These are phyloP conservation scores for Rhazya stricta DNA, from an alignment of 257 asterid genomes.

Conservation along the genomic window DNA sequence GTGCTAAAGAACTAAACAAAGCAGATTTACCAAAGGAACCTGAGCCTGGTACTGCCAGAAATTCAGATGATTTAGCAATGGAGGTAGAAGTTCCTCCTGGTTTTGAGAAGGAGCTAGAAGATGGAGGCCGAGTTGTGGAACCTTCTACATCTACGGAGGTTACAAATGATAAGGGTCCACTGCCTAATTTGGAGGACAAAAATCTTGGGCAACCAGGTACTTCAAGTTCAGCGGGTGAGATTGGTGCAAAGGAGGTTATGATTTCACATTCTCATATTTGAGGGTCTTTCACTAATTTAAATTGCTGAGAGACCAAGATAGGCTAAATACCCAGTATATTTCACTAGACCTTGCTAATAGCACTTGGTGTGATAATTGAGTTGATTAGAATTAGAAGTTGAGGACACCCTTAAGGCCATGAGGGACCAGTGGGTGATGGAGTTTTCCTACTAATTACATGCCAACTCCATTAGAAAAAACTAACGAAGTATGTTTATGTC, in stretches of 20 bases:
- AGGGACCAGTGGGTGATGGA: neutral
- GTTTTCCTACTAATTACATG: neutral
- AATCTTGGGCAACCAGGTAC: conserved; percentile 34
- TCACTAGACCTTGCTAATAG: neutral
- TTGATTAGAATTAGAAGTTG: neutral
- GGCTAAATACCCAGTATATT: neutral
- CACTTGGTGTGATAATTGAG: neutral
- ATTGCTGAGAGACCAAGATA: too few species aligned
- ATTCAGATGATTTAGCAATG: conserved; percentile 36
- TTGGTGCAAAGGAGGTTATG: conserved; percentile 43
- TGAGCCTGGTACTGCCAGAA: conserved; percentile 33
- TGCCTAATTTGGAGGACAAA: conserved; percentile 38
- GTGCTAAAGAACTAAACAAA: conserved; percentile 31
- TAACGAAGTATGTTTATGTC: neutral
- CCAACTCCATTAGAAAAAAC: neutral
- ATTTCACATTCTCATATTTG: neutral
- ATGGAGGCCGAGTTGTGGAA: conserved; percentile 32
- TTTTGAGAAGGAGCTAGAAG: conserved; percentile 49
- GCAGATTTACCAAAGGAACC: conserved; percentile 37
- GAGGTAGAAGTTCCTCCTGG: conserved; percentile 46
- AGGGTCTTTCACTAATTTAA: neutral
- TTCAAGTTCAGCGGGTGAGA: conserved; percentile 38
- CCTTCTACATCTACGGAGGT: conserved; percentile 38
- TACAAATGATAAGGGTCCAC: conserved; percentile 47
- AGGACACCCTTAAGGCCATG: neutral